Percentiles rank a stretch among this genome's conserved stretches.
Conservation (phyloP, 106 monocot species). For the Dioscorea zingiberensis region DNA sequence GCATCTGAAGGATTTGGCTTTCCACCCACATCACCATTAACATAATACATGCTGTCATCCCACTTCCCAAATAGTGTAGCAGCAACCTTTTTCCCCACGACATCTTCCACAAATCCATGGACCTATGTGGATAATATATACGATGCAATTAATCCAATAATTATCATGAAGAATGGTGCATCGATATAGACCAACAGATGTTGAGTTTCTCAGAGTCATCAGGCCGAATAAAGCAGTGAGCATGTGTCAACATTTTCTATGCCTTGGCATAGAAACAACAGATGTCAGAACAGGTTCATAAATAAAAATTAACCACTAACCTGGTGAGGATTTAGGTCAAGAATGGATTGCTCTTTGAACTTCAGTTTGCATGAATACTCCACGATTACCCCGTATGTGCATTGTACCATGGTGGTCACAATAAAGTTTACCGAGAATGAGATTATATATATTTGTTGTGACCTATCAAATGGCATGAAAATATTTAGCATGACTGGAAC, state of each 20-base stretch:
- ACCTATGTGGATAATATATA: too few relatives aligned
- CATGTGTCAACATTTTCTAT: too few relatives aligned
- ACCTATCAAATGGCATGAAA: too few relatives aligned
- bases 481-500: too few relatives aligned
- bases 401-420: constrained; percentile 86
- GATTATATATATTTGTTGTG: constrained; percentile 79
- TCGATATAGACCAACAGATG: too few relatives aligned
- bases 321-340: constrained; percentile 78
- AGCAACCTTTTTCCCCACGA: constrained; percentile 41
- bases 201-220: too few relatives aligned
- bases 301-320: too few relatives aligned
- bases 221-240: too few relatives aligned
- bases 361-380: constrained; percentile 75
- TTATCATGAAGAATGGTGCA: too few relatives aligned
- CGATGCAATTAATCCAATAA: too few relatives aligned
- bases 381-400: constrained; percentile 55
- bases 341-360: constrained; percentile 80
- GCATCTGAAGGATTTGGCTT: constrained; percentile 10
- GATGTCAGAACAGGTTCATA: too few relatives aligned
- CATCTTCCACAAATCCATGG: constrained; percentile 45
- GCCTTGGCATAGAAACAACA: too few relatives aligned
- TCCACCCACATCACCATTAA: constrained; percentile 13
- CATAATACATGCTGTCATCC: constrained; percentile 58
- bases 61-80: constrained; percentile 59
- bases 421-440: constrained; percentile 75